Percentiles rank a stretch among this genome's conserved stretches.
phyloP scores from a whole-genome alignment of 75 land plant species.

The Picea sitchensis region DNA sequence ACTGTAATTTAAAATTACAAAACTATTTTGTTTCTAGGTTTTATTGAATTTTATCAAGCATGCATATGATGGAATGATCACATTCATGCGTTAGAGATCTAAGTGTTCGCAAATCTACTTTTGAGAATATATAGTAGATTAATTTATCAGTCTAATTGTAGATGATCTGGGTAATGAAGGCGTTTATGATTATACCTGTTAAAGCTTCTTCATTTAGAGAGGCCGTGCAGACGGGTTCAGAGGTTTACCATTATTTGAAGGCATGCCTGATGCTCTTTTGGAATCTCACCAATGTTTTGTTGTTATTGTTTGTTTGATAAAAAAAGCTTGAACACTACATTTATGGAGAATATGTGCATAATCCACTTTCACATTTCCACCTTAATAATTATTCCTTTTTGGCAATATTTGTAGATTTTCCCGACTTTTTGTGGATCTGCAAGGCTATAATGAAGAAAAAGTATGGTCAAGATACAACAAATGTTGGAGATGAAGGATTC shows the following conservation, averaged over 20 bases:
- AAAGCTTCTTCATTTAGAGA: constrained; percentile 92
- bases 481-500: constrained; percentile 99
- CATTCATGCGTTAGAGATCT: constrained; percentile 17
- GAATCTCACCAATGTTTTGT: background rate
- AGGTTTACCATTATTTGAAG: constrained; percentile 92
- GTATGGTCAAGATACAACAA: constrained; percentile 97
- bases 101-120: background rate
- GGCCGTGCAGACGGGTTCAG: constrained; percentile 98
- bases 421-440: background rate
- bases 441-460: constrained; percentile 95
- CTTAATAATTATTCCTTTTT: background rate
- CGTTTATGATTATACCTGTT: constrained; percentile 96
- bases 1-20: no score
- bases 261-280: constrained; percentile 13
- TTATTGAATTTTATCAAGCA: no score
- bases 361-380: background rate
- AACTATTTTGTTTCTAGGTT: no score
- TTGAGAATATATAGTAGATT: no score
- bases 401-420: background rate
- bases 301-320: background rate
- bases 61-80: background rate
- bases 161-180: constrained; percentile 34
- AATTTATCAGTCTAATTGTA: background rate
- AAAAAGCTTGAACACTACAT: background rate
- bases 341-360: background rate